Conservation (phyloP, 169 alveolate genomes). For the Eimeria necatrix region DNA sequence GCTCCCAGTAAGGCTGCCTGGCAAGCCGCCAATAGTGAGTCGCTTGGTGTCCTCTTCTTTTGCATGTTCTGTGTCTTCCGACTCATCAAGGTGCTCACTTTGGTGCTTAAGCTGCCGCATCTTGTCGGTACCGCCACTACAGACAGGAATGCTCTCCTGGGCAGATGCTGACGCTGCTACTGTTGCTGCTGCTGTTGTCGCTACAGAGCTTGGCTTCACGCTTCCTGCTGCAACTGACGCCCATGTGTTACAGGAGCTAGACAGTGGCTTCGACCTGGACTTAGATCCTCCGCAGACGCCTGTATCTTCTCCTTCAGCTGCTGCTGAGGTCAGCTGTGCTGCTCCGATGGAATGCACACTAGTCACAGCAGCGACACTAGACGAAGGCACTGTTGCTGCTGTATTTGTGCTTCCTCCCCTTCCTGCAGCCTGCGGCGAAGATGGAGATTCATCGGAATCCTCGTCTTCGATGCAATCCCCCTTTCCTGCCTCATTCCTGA, state of each 20-base stretch:
- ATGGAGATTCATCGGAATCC: constrained; percentile 22
- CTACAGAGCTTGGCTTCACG: constrained; percentile 59
- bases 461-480: constrained; percentile 38
- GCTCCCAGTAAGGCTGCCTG: background rate
- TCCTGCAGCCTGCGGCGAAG: constrained; percentile 6
- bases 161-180: constrained; percentile 48
- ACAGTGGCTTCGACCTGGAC: constrained; percentile 5
- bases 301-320: constrained; percentile 32
- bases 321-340: background rate
- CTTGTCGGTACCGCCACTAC: background rate
- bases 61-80: background rate
- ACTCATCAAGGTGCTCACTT: background rate
- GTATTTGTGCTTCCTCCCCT: constrained; percentile 1
- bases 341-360: constrained; percentile 30
- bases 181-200: constrained; percentile 44
- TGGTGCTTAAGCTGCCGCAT: constrained; percentile 53
- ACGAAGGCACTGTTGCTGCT: constrained; percentile 38
- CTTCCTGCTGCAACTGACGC: constrained; percentile 82
- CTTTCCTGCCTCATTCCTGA: constrained; percentile 49
- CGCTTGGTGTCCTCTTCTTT: background rate
- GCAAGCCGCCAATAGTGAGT: background rate
- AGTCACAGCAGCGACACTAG: constrained; percentile 31
- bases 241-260: constrained; percentile 54
- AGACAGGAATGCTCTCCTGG: constrained; percentile 2
- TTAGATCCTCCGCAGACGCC: background rate